Conservation (phyloP, 768 basidiomycete species). For the Suillus discolor region DNA sequence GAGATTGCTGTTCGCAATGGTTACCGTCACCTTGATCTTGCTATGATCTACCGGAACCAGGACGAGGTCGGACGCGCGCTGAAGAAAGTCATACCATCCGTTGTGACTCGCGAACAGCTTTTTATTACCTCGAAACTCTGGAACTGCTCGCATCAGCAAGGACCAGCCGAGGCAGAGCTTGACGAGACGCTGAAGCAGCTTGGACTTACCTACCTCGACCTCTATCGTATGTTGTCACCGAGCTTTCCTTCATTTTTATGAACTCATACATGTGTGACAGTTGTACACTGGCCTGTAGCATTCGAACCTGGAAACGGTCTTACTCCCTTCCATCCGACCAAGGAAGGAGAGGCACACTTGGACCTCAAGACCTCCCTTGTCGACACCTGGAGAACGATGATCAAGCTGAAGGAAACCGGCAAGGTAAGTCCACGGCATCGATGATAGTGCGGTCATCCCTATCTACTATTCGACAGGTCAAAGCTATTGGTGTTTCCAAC, state of each 20-base stretch:
- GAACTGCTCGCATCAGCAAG: slow-evolving; percentile 73
- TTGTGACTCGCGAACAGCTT: slow-evolving; percentile 79
- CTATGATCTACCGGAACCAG: slow-evolving; percentile 80
- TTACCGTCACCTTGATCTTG: slow-evolving; percentile 86
- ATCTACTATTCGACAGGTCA: slow-evolving; percentile 44
- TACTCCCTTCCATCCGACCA: slow-evolving; percentile 51
- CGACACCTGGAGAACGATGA: slow-evolving; percentile 85
- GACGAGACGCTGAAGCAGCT: slow-evolving; percentile 76
- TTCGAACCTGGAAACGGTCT: slow-evolving; percentile 62
- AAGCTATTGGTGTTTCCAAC: slow-evolving; percentile 81
- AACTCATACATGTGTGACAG: slow-evolving; percentile 33
- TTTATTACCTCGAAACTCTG: slow-evolving; percentile 85
- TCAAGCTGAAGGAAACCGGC: slow-evolving; percentile 62
- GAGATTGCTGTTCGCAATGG: slow-evolving; percentile 74
- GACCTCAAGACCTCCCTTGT: slow-evolving; percentile 63
- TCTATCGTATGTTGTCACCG: slow-evolving; percentile 62
- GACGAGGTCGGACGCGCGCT: slow-evolving; percentile 73
- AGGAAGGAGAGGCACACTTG: slow-evolving; percentile 49
- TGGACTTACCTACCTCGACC: slow-evolving; percentile 75
- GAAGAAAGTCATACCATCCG: slow-evolving; percentile 74
- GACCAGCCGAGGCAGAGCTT: slow-evolving; percentile 70
- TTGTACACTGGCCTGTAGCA: slow-evolving; percentile 80
- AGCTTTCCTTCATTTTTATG: background rate
- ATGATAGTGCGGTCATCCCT: background rate
- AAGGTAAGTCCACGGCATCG: slow-evolving; percentile 47